Conservation (phyloP, 2,329 filamentous ascomycete species). For the Lecanoromycetidae sp. region DNA sequence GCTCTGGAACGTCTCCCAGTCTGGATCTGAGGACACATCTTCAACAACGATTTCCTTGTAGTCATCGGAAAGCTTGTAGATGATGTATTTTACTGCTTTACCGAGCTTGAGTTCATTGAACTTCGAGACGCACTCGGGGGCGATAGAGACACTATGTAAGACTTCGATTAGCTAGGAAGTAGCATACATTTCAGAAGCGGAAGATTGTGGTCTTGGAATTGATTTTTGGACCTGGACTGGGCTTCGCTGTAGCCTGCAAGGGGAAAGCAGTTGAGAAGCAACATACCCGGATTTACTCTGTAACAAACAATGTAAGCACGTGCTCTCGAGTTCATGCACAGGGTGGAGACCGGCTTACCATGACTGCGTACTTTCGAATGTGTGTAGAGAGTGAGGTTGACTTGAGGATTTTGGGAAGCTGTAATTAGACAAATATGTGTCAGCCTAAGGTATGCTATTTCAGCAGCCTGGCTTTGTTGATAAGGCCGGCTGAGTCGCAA, state of each 20-base stretch:
- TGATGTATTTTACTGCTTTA: slow-evolving; percentile 37
- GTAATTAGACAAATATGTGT: neutral
- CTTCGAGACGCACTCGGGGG: slow-evolving; percentile 34
- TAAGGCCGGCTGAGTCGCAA: neutral
- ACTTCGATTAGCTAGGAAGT: no score
- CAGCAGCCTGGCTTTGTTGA: slow-evolving; percentile 8
- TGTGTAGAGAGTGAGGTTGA: neutral
- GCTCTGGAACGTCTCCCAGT: slow-evolving; percentile 38
- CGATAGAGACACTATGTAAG: slow-evolving; percentile 32
- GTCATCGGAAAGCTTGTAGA: slow-evolving; percentile 41
- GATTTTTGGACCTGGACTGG: neutral
- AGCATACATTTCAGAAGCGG: no score
- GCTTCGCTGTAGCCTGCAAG: neutral
- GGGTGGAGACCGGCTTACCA: neutral
- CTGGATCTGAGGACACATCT: slow-evolving; percentile 31
- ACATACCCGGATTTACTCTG: slow-evolving; percentile 17
- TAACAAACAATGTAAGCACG: slow-evolving; percentile 5
- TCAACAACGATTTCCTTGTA: slow-evolving; percentile 40
- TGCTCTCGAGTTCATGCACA: neutral
- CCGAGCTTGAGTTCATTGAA: slow-evolving; percentile 39
- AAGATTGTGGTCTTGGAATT: no score
- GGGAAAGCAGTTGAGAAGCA: neutral
- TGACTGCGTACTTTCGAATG: neutral
- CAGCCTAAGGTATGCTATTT: neutral
- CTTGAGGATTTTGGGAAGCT: neutral